Percentiles rank a stretch among this genome's conserved stretches.
phyloP scores from a whole-genome alignment of 140 eudicot genomes.

The Bidens hawaiensis region DNA sequence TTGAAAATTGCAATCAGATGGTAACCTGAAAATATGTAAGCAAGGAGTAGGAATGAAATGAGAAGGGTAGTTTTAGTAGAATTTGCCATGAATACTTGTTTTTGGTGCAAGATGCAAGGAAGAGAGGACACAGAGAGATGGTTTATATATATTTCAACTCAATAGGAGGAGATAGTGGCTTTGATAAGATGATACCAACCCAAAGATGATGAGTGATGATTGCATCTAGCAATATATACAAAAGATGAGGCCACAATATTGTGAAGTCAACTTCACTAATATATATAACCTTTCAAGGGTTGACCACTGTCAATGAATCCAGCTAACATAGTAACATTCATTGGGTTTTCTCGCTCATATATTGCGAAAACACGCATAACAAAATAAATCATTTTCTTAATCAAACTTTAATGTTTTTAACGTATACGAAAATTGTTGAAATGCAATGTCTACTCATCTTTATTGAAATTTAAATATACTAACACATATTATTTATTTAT shows the following conservation, averaged over 20 bases:
- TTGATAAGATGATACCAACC: conserved; percentile 41
- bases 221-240: conserved; percentile 33
- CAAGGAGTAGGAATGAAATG: conserved; percentile 33
- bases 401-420: no score
- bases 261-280: conserved; percentile 40
- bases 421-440: no score
- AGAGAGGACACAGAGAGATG: conserved; percentile 20
- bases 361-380: no score
- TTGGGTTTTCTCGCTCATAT: no score
- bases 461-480: no score
- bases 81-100: conserved; percentile 32
- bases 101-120: conserved; percentile 19
- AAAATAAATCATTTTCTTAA: no score
- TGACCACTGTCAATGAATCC: no score
- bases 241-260: conserved; percentile 40
- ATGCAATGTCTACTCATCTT: no score
- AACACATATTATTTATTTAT: no score
- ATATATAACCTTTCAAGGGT: no score
- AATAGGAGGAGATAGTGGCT: conserved; percentile 30
- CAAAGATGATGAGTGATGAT: conserved; percentile 26
- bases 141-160: conserved; percentile 21
- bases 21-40: conserved; percentile 39
- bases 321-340: no score
- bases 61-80: conserved; percentile 38
- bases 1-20: neutral